Percentiles rank a stretch among this genome's conserved stretches.
Evolutionary conservation across 2,329 filamentous ascomycete species (phyloP).

Genomic region (Alternaria ventricosa): DNA sequence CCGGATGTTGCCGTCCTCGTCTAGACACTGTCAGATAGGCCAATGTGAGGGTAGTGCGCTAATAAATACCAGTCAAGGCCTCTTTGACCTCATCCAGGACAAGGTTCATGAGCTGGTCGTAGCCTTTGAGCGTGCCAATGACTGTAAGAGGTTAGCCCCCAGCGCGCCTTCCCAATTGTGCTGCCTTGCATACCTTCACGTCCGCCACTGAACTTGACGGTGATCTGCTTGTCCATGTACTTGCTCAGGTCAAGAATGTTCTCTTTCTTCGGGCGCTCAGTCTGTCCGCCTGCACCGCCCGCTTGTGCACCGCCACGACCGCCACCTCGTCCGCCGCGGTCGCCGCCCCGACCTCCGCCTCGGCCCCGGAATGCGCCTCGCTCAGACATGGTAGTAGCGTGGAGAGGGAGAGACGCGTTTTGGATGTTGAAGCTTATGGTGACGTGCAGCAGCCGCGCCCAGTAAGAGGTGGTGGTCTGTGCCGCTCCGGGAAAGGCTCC

Average conservation of each 20-base stretch:
- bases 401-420: conserved; percentile 15
- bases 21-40: no score
- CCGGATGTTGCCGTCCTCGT: conserved; percentile 89
- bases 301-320: conserved; percentile 49
- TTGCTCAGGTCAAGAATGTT: conserved; percentile 95
- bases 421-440: conserved; percentile 13
- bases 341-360: conserved; percentile 36
- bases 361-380: conserved; percentile 60
- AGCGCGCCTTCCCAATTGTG: background rate
- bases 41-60: no score
- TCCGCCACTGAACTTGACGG: conserved; percentile 95
- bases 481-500: conserved; percentile 6
- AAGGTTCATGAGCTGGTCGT: conserved; percentile 97
- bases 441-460: conserved; percentile 29
- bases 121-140: conserved; percentile 88
- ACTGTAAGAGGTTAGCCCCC: conserved; percentile 60
- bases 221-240: conserved; percentile 96
- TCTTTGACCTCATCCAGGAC: conserved; percentile 95
- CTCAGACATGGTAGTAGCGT: conserved; percentile 58
- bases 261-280: conserved; percentile 91
- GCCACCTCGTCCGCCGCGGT: conserved; percentile 53
- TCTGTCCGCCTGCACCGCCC: conserved; percentile 34
- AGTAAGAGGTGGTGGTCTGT: conserved; percentile 11
- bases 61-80: conserved; percentile 81
- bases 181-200: conserved; percentile 70